Base-by-base conservation (phyloP, 768 basidiomycete genomes). In the Boletus coccyginus region DNA sequence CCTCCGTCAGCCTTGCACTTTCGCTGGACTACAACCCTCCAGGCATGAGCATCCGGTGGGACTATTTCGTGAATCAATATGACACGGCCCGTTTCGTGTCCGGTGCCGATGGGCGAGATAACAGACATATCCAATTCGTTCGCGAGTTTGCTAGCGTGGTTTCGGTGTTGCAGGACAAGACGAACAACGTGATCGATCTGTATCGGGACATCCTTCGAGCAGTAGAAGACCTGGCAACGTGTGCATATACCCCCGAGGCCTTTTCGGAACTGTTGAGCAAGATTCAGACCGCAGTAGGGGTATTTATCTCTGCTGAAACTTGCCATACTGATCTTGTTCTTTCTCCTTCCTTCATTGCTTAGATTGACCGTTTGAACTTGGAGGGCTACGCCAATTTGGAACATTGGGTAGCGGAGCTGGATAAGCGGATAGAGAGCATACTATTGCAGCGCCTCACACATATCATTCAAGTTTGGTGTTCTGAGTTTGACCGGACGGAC, bases 1-100 rank as follows among this genome's bases (percentile, higher is more conserved):
- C 19, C 40, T n/a, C n/a, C 43, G 4, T 21, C 8, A 5, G 29
- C 52, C 50, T 21, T 17, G 32, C 27, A 10, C 24, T 7, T 11
- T 56, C 3, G 24, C 52, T 41, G 29, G 44, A 48, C 41, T 11
- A n/a, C 14, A 45, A 19, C 5, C 29, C 19, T 49, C 16, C 45
- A 96, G 95, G 96, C 29, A 96, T 99, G 89, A 84, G 82, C 65
- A 91, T 96, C 54, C 87, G 91, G 27, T 99, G 97, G 97, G 97
- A 98, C 69, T 83, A 93, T 73, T 94, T 98, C 65, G 90, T 98
- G 63, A 96, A 91, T 66, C 90, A 94, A 52, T 98, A 93, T 68
- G 94, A 96, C 62, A 83, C 88, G 5, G 80, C 85, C 16, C 80
- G 92, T 56, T 92, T 87, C 67, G 81, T 89, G 8, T 77, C 88